Evolutionary conservation across 1,139 yeast genomes (phyloP), one percentile per base, ranked within the genome.

Genomic region (Sugiyamaella grinbergsii): DNA sequence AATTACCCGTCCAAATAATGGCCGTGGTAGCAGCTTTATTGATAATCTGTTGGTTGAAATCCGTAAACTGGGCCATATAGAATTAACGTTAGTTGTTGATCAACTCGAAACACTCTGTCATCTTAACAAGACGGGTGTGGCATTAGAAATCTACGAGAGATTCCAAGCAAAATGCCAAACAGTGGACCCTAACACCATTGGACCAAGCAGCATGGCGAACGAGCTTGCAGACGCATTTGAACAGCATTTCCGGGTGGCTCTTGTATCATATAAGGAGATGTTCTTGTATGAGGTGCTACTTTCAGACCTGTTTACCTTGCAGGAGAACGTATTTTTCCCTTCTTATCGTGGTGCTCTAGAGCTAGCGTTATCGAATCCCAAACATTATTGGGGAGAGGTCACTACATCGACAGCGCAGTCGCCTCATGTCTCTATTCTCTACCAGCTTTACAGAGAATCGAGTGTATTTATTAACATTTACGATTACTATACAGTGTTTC

Each of bases 371-470:
- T 60, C 72, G 2, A 68, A 69, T 34, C 73, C 78, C 0, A 58
- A 63, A 26, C 60, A 61, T 39, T 66, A 67, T 34, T 55, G 71
- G 54, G 65, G 66, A 2, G 49, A 50, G 26, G 47, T 48, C 15
- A 49, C 34, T 18, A 26, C 18, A 29, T 29, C 53, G 5, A 42
- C 51, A 23, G 36, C 40, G 5, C 47, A 49, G 15, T 18, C 51
- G 7, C 53, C 94, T 83, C 40, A 74, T 77, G 65, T 84, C 10
- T 73, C 81, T 32, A 79, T 78, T 41, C 66, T 89, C 50, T 90
- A 81, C 68, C 77, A 80, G 42, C 74, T 89, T 18, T 85, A 85
- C 65, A 79, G 93, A 55, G 97, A 90, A 62, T 93, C 96, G 0
- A 87, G 89, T 23, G 75, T 83, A 2, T 72, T 76, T 22, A 77